Conservation (phyloP, 257 asterid species). For the Przewalskia tangutica region DNA sequence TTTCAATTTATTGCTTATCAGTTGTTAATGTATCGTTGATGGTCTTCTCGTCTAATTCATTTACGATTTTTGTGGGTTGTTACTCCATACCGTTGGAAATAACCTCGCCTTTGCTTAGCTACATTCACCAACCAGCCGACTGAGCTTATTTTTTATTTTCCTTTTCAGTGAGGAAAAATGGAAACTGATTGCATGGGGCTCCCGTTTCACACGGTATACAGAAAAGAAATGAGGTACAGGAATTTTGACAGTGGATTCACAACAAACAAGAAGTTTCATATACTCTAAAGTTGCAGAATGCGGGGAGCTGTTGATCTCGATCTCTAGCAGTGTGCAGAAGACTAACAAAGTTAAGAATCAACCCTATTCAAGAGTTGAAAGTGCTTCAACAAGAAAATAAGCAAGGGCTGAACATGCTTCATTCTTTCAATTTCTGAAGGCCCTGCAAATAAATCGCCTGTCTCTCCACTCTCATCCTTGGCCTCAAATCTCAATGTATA, state of each 20-base stretch:
- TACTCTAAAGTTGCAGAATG: neutral
- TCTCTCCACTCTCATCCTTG: neutral
- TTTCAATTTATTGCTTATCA: neutral
- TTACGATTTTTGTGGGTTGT: neutral
- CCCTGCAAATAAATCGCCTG: neutral
- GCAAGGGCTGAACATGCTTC: neutral
- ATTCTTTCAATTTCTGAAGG: neutral
- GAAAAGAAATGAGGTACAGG: neutral
- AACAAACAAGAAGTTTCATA: neutral
- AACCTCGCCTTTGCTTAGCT: neutral
- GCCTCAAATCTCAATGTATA: neutral
- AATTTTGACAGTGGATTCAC: neutral
- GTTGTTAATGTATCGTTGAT: neutral
- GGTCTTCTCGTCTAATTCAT: neutral
- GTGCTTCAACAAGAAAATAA: neutral
- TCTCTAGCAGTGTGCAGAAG: neutral
- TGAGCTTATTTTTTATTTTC: neutral
- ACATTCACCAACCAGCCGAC: neutral
- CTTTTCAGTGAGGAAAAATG: neutral
- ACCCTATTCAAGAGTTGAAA: neutral
- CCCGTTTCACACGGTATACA: neutral
- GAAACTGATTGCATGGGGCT: neutral
- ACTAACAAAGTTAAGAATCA: neutral
- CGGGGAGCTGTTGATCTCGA: neutral
- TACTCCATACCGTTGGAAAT: neutral